phyloP scores from a whole-genome alignment of 2,329 filamentous ascomycete genomes.

The Nannizziopsis arthrosporioides region DNA sequence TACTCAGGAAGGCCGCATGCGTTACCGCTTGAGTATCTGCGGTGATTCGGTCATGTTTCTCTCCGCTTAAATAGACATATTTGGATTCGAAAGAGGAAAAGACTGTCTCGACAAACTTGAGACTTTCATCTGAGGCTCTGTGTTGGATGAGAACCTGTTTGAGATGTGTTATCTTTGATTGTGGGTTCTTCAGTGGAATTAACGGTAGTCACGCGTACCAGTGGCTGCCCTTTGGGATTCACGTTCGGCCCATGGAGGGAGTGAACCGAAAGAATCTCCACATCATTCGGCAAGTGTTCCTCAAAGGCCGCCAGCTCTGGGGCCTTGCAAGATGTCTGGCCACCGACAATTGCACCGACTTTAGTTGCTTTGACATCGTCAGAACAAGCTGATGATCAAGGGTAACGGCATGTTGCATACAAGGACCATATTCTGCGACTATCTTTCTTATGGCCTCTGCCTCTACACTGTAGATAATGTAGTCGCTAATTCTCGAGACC shows the following conservation, averaged over 20 bases:
- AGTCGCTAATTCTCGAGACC: conserved; percentile 93
- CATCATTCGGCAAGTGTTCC: conserved; percentile 70
- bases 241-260: conserved; percentile 90
- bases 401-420: conserved; percentile 46
- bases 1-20: conserved; percentile 89
- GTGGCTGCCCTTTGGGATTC: conserved; percentile 75
- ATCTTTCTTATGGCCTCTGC: conserved; percentile 80
- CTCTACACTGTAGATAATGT: conserved; percentile 97
- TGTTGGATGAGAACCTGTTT: conserved; percentile 72
- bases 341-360: conserved; percentile 85
- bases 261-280: conserved; percentile 90
- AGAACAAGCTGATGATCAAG: conserved; percentile 12
- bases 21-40: conserved; percentile 97
- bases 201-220: conserved; percentile 47
- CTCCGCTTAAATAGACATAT: conserved; percentile 74
- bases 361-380: conserved; percentile 60
- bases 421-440: conserved; percentile 80
- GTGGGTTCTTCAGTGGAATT: neutral
- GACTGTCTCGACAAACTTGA: conserved; percentile 67
- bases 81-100: conserved; percentile 75
- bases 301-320: conserved; percentile 93
- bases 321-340: conserved; percentile 95
- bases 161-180: conserved; percentile 1
- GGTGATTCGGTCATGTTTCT: conserved; percentile 89
- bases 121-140: conserved; percentile 64